Evolutionary conservation across 163 green algal genomes (phyloP).

Genomic region (Prototheca stagnorum): DNA sequence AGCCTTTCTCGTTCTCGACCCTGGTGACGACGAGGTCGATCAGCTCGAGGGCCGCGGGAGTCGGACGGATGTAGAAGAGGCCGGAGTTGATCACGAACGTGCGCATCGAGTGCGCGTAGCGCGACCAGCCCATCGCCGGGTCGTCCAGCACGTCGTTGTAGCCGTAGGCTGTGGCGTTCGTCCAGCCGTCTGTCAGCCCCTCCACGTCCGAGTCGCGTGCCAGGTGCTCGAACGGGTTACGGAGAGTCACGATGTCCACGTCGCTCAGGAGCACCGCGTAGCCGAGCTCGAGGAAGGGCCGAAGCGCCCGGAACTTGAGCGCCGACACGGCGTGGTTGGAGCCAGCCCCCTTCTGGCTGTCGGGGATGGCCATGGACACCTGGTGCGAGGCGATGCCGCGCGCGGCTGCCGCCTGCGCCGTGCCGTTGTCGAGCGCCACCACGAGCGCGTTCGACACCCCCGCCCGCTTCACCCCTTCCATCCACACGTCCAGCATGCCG

Average conservation of each 20-base stretch:
- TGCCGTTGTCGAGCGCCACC: conserved; percentile 62
- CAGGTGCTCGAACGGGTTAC: conserved; percentile 66
- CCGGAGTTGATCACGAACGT: conserved; percentile 71
- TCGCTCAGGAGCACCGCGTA: conserved; percentile 64
- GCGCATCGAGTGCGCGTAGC: conserved; percentile 77
- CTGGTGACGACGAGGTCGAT: conserved; percentile 54
- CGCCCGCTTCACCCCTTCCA: conserved; percentile 23
- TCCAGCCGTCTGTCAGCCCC: conserved; percentile 58
- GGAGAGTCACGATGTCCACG: conserved; percentile 71
- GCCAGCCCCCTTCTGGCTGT: conserved; percentile 42
- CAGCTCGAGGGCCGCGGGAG: conserved; percentile 36
- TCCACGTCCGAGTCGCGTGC: conserved; percentile 66
- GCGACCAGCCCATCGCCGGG: conserved; percentile 63
- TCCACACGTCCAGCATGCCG: conserved; percentile 64
- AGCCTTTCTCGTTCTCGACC: conserved; percentile 59
- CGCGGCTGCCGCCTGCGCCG: conserved; percentile 19
- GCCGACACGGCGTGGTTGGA: conserved; percentile 58
- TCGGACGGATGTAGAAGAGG: conserved; percentile 46
- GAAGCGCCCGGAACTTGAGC: conserved; percentile 67
- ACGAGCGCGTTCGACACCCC: conserved; percentile 61
- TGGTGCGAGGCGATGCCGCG: conserved; percentile 22
- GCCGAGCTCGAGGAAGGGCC: conserved; percentile 53
- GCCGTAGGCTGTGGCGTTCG: conserved; percentile 19
- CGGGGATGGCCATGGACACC: conserved; percentile 19
- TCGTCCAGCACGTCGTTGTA: conserved; percentile 69